Evolutionary conservation across 2,329 filamentous ascomycete species (phyloP), one percentile per base, ranked within the genome.

Genomic region (Aureobasidium sp.): DNA sequence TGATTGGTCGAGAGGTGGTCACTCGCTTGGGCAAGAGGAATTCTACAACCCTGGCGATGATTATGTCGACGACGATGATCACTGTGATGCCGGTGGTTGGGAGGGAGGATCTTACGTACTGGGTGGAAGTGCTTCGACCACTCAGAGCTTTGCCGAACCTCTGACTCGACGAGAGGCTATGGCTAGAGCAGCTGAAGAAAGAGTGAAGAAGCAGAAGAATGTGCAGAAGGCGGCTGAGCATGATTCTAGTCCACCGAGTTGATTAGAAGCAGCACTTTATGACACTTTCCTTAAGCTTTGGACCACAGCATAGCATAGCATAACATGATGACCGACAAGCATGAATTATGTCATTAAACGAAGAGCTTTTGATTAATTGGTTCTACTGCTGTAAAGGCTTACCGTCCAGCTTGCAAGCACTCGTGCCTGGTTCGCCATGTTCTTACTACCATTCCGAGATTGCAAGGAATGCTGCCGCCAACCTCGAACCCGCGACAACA

Each of bases 1-100:
- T 17, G 91, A 97, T 77, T 96, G 89, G 86, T 87, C 81, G 69
- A 81, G 81, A 27, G 85, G 86, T 0, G 92, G 92, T 0, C 77
- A 81, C 58, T 84, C 80, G 5, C 74, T 93, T 2, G 85, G 78
- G 2, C 76, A 75, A 14, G 74, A 82, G 64, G 85, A 78, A 76
- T 88, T 79, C 73, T 85, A 78, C 80, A 84, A 77, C 74, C 81
- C 75, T 0, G 65, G 69, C 0, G 72, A 75, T 60, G 70, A 70
- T 49, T 73, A 70, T 11, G 69, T 67, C 22, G 70, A 67, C 19
- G 61, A 57, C 24, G 83, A 81, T 45, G 80, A 84, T 66, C 78
- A 81, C 33, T 79, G 87, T 65, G 88, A 91, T 69, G 82, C 88
- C 67, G 87, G 88, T 3, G 89, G 87, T 0, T 92, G 89, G 89